Base-by-base conservation (phyloP, 495 filamentous ascomycete genomes). In the Hypoxylon fragiforme region DNA sequence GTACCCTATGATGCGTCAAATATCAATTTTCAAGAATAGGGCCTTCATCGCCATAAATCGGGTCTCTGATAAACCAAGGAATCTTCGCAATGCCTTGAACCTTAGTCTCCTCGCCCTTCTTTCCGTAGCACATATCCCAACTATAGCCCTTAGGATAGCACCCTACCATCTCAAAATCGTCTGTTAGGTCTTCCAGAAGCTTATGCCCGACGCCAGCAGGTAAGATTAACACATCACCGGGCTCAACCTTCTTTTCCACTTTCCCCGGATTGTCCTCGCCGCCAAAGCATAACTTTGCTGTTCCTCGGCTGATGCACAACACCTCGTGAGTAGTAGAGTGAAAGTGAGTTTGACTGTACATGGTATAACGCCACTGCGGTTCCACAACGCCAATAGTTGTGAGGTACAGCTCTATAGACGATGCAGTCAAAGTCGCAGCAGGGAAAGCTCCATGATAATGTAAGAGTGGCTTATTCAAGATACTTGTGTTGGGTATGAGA, bases 51-150 rank as follows among this genome's bases (percentile, higher is more conserved):
- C 82, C 83, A 67, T 84, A 85, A 13, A 86, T 67, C 3, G 84
- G 84, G 71, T 87, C 82, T 48, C 62, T 66, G 18, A 73, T 64
- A 54, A 86, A 85, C 84, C 81, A 86, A 3, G 63, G 60, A 52
- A 85, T 41, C 11, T 65, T 44, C 38, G 61, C 52, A 40, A 87
- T 85, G 3, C 31, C 43, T 24, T 72, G 59, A 11, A 77, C 62
- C 60, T 79, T 79, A 31, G 70, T 68, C 54, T 81, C 75, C 55
- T 85, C 81, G 2, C 69, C 77, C 51, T 70, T 60, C 48, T 69
- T 69, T 16, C 86, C 85, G 71, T 87, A 89, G 54, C 85, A 88
- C 84, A 88, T 86, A 65, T 87, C 84, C 81, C 82, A 88, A 20
- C 69, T 60, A 40, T 76, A 78, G 1, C 75, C 75, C 32, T 50